phyloP scores from a whole-genome alignment of 2,329 filamentous ascomycete genomes.

The Allantophomopsis lycopodina region DNA sequence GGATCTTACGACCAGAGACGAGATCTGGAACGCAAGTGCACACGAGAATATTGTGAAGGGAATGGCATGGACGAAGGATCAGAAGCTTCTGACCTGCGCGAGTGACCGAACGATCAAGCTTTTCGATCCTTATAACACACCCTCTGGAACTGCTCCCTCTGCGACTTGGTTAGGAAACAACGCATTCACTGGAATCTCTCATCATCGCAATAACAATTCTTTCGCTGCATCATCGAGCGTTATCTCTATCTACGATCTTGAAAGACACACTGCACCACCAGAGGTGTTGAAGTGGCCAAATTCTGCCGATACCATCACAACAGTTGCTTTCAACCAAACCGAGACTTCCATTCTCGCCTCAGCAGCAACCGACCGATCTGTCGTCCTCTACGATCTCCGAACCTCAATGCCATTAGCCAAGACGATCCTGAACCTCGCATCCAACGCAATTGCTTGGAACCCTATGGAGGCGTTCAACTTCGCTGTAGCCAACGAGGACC shows the following conservation, averaged over 20 bases:
- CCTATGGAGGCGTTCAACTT: constrained; percentile 97
- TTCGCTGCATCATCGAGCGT: constrained; percentile 70
- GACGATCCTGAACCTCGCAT: constrained; percentile 67
- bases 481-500: constrained; percentile 85
- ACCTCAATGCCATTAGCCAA: constrained; percentile 74
- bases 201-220: constrained; percentile 64
- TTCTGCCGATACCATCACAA: constrained; percentile 77
- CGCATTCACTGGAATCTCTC: constrained; percentile 72
- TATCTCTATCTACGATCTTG: constrained; percentile 82
- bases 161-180: constrained; percentile 74
- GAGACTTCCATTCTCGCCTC: constrained; percentile 87
- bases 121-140: constrained; percentile 74
- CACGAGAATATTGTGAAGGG: constrained; percentile 93
- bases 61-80: constrained; percentile 76
- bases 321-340: constrained; percentile 81
- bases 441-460: constrained; percentile 81
- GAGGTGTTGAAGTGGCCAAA: constrained; percentile 83
- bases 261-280: constrained; percentile 64
- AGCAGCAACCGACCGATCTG: constrained; percentile 68
- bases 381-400: constrained; percentile 86
- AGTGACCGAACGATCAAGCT: constrained; percentile 80
- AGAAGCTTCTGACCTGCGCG: constrained; percentile 76
- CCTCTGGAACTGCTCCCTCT: constrained; percentile 53
- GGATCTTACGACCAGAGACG: constrained; percentile 61
- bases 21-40: constrained; percentile 66